These are phyloP conservation scores for Daedalea quercina DNA, from an alignment of 768 basidiomycete genomes.

Conservation along the genomic window DNA sequence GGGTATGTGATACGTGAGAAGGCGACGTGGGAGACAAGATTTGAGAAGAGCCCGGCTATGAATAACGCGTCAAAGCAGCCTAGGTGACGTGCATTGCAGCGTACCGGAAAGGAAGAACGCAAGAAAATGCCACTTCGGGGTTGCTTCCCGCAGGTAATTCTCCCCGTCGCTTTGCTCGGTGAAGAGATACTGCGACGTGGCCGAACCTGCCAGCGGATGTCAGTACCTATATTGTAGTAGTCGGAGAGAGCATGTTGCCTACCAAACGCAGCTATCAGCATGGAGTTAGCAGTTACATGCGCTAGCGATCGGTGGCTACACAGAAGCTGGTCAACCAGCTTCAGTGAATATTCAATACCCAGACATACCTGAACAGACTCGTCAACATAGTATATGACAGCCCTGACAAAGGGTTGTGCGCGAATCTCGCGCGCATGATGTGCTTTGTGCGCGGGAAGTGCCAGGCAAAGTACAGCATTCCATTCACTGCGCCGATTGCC, in stretches of 20 bases:
- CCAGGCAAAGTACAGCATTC: constrained; percentile 69
- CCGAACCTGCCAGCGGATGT: neutral
- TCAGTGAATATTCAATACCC: neutral
- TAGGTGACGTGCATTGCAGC: neutral
- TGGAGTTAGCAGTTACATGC: constrained; percentile 69
- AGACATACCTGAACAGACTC: constrained; percentile 65
- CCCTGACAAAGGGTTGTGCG: constrained; percentile 78
- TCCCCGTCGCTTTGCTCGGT: neutral
- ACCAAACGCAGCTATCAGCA: constrained; percentile 84
- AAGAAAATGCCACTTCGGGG: constrained; percentile 69
- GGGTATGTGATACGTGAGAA: constrained; percentile 69
- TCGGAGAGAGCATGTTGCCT: constrained; percentile 13
- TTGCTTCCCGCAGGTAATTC: constrained; percentile 48
- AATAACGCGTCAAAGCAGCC: neutral
- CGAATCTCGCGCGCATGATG: constrained; percentile 62
- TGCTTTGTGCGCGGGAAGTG: constrained; percentile 53
- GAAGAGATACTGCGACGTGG: neutral
- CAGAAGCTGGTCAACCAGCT: neutral
- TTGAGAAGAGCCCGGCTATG: constrained; percentile 79
- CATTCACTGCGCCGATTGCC: constrained; percentile 67
- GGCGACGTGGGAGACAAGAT: constrained; percentile 70
- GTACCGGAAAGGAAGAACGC: constrained; percentile 76
- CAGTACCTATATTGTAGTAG: neutral
- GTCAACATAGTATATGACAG: constrained; percentile 73
- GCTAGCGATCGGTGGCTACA: constrained; percentile 60